phyloP scores from a whole-genome alignment of 441 rosid genomes.

The Aquilaria agallochum region DNA sequence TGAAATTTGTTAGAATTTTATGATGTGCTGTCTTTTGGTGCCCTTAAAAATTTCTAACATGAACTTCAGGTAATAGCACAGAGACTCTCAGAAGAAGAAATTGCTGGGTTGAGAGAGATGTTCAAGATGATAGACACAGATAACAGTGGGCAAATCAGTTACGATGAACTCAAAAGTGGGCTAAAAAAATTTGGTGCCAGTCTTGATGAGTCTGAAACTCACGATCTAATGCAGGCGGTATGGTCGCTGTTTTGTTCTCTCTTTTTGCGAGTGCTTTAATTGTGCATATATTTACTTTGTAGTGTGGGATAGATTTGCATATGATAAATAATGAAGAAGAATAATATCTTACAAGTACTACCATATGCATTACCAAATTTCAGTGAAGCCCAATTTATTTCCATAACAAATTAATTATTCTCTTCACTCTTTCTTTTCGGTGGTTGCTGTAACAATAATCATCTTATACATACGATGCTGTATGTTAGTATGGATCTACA shows the following conservation, averaged over 20 bases:
- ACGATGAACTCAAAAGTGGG: conserved; percentile 42
- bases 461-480: no score
- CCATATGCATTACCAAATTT: no score
- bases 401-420: no score
- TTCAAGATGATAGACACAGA: conserved; percentile 45
- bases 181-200: conserved; percentile 37
- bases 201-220: conserved; percentile 39
- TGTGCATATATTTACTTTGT: neutral
- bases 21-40: neutral
- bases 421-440: no score
- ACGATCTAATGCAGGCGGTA: conserved; percentile 36
- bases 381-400: no score
- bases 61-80: conserved; percentile 39
- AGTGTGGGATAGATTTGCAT: no score
- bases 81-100: conserved; percentile 48
- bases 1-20: no score
- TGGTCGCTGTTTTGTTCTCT: no score
- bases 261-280: neutral
- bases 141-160: conserved; percentile 44
- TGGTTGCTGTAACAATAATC: no score
- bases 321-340: no score
- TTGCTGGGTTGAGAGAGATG: conserved; percentile 39
- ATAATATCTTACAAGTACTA: no score
- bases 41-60: neutral
- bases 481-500: no score